Evolutionary conservation across 805 yeast species (phyloP), one percentile per base, ranked within the genome.

Genomic region (Pichia sporocuriosa): DNA sequence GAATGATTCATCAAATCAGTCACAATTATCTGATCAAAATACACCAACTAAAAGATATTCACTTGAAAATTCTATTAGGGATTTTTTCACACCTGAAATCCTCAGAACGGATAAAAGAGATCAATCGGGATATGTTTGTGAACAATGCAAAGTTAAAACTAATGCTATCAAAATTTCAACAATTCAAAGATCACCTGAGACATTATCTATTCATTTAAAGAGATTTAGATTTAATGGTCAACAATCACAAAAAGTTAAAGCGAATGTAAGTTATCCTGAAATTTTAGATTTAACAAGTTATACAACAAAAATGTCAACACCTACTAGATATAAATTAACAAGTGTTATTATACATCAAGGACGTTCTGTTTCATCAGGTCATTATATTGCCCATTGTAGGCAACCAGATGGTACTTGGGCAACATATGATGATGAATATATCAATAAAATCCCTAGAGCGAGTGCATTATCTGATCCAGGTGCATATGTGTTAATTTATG

Each of bases 331-430:
- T 63, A 82, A 80, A 57, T 70, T 93, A 49, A 70, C 77, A 15
- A 78, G 89, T 19, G 96, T 90, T 15, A 84, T 90, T 46, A 90
- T 88, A 4, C 98, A 93, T 57, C 96, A 86, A 54, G 98, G 98
- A 31, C 71, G 97, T 48, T 84, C 96, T 2, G 80, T 89, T 12
- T 79, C 88, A 34, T 80, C 93, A 3, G 98, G 98, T 4, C 98
- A 93, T 62, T 93, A 93, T 56, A 76, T 88, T 45, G 84, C 95
- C 1, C 87, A 85, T 57, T 85, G 96, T 57, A 75, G 83, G 48
- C 96, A 89, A 62, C 95, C 97, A 1, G 93, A 85, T 62, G 90
- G 88, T 2, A 65, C 82, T 2, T 93, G 97, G 98, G 81, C 87
- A 23, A 81, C 87, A 9, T 93, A 90, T 61, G 97, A 93, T 58